A percentile compares a stretch with the other conserved stretches of the same genome.
phyloP scores from a whole-genome alignment of 768 basidiomycete genomes.

The Termitomyces sp. region DNA sequence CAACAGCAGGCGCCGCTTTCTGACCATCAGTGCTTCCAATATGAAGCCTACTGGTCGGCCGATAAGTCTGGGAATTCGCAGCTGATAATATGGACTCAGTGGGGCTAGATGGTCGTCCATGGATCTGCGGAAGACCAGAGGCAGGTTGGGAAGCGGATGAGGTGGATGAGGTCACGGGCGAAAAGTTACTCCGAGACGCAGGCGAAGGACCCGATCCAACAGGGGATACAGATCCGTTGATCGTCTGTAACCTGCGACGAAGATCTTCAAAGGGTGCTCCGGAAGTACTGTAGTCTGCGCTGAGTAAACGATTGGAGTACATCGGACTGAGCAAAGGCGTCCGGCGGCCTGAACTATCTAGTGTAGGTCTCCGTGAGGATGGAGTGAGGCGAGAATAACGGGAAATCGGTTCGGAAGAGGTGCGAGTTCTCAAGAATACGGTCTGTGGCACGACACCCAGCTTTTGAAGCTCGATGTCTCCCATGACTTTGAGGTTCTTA shows the following conservation, averaged over 20 bases:
- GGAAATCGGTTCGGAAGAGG: slow-evolving; percentile 28
- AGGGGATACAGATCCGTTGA: slow-evolving; percentile 69
- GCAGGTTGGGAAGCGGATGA: slow-evolving; percentile 21
- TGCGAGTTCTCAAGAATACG: slow-evolving; percentile 70
- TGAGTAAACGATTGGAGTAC: slow-evolving; percentile 40
- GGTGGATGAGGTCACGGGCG: slow-evolving; percentile 28
- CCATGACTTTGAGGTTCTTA: slow-evolving; percentile 55
- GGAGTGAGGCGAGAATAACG: slow-evolving; percentile 35
- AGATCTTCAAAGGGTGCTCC: slow-evolving; percentile 75
- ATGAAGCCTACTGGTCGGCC: slow-evolving; percentile 56
- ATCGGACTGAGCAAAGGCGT: slow-evolving; percentile 47
- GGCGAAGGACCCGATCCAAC: slow-evolving; percentile 39
- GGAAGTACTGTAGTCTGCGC: slow-evolving; percentile 36
- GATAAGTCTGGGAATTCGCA: slow-evolving; percentile 56
- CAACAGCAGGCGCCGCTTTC: slow-evolving; percentile 88
- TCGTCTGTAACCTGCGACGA: slow-evolving; percentile 65
- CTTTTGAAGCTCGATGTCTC: slow-evolving; percentile 76
- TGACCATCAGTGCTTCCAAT: slow-evolving; percentile 69
- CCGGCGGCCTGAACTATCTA: slow-evolving; percentile 24
- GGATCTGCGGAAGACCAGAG: slow-evolving; percentile 20
- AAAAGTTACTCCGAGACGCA: slow-evolving; percentile 30
- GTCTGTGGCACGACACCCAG: slow-evolving; percentile 89
- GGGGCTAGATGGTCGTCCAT: slow-evolving; percentile 69
- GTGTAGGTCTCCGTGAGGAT: slow-evolving; percentile 32
- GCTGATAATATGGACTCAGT: slow-evolving; percentile 78